Conservation (phyloP, 2,329 filamentous ascomycete species). For the Colletotrichum theobromicola region DNA sequence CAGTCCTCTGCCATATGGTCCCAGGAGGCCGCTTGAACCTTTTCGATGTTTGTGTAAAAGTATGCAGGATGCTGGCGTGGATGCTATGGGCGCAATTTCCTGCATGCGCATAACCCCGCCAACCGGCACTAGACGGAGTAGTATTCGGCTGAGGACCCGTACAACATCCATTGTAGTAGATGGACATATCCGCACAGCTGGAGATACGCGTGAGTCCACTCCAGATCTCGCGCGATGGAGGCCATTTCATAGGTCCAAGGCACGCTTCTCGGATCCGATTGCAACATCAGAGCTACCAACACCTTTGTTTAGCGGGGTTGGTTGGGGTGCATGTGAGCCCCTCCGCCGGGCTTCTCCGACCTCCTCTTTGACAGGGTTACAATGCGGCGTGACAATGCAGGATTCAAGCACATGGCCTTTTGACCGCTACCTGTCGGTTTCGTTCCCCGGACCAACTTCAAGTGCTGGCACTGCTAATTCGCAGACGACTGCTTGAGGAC, state of each 20-base stretch:
- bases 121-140: background rate
- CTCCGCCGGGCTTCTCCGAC: background rate
- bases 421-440: background rate
- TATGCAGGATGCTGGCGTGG: background rate
- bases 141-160: background rate
- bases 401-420: background rate
- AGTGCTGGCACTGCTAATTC: background rate
- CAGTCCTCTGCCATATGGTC: background rate
- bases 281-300: background rate
- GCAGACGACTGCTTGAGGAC: background rate
- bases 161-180: background rate
- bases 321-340: background rate
- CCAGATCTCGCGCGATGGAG: background rate
- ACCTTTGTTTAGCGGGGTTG: background rate
- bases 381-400: conserved; percentile 6
- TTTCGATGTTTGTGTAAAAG: background rate
- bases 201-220: background rate
- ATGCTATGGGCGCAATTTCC: background rate
- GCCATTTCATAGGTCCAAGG: background rate
- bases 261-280: background rate
- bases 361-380: background rate
- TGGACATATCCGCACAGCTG: background rate
- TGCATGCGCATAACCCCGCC: background rate
- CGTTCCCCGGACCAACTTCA: background rate
- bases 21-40: background rate